Evolutionary conservation across 495 filamentous ascomycete species (phyloP).

Genomic region (Penicillium waksmanii): DNA sequence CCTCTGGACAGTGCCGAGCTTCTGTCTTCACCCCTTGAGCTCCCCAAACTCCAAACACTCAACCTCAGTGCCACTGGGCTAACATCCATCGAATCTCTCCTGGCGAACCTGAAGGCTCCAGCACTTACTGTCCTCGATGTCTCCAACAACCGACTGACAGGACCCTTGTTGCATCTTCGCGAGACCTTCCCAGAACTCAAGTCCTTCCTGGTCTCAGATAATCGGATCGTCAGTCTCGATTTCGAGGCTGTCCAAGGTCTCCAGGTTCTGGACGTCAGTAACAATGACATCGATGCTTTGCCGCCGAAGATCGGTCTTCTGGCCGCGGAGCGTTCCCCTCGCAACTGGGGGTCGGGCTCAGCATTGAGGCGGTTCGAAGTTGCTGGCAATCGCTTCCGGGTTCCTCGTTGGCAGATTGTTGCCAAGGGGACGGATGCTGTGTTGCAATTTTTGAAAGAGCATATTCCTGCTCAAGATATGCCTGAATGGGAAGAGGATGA

Average conservation of each 20-base stretch:
- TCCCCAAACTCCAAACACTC: constrained; percentile 75
- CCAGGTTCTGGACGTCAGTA: constrained; percentile 73
- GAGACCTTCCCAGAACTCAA: constrained; percentile 65
- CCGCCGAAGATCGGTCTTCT: constrained; percentile 79
- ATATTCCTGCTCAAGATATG: constrained; percentile 69
- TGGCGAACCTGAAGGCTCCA: constrained; percentile 67
- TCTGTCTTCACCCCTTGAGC: constrained; percentile 57
- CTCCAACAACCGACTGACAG: constrained; percentile 74
- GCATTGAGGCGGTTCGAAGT: constrained; percentile 62
- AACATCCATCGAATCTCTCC: constrained; percentile 64
- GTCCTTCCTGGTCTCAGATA: constrained; percentile 73
- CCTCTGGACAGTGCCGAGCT: constrained; percentile 67
- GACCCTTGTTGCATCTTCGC: constrained; percentile 60
- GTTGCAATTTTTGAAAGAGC: constrained; percentile 79
- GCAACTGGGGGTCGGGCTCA: constrained; percentile 42
- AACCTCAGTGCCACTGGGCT: constrained; percentile 72
- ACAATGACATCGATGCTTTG: constrained; percentile 79
- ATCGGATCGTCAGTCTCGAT: constrained; percentile 70
- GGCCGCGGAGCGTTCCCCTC: constrained; percentile 50
- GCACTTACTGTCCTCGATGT: constrained; percentile 75
- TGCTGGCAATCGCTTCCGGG: constrained; percentile 79
- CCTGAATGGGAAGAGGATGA: constrained; percentile 41
- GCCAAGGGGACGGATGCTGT: constrained; percentile 87
- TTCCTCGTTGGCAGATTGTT: constrained; percentile 84
- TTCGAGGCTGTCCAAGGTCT: constrained; percentile 77